Percentiles rank a stretch among this genome's conserved stretches.
phyloP scores from a whole-genome alignment of 768 basidiomycete genomes.

The Mycena pura region DNA sequence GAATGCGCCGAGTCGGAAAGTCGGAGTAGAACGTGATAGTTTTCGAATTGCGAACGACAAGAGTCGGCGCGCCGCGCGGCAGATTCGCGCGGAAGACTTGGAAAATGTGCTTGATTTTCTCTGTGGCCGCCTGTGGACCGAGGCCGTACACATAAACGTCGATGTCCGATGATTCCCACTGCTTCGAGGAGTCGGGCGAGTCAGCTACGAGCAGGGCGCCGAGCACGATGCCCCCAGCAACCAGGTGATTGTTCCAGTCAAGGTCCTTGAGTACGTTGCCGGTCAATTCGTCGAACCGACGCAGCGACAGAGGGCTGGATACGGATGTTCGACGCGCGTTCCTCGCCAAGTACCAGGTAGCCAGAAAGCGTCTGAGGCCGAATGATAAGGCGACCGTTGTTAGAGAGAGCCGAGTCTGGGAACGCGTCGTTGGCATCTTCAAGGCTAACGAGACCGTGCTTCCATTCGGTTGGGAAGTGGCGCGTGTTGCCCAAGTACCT shows the following conservation, averaged over 20 bases:
- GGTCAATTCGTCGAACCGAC: not conserved
- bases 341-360: not conserved
- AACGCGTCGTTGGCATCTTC: not conserved
- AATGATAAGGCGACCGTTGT: not conserved
- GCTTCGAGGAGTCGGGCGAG: not conserved
- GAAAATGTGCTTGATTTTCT: slow-evolving; percentile 1
- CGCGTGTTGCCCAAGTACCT: too few relatives aligned
- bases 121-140: not conserved
- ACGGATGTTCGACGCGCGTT: not conserved
- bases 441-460: too few relatives aligned
- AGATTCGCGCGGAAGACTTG: not conserved
- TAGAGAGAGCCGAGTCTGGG: not conserved
- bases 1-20: not conserved
- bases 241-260: slow-evolving; percentile 5
- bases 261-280: not conserved
- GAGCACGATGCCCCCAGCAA: slow-evolving; percentile 8
- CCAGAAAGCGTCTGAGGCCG: not conserved
- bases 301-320: slow-evolving; percentile 4
- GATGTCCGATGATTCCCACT: not conserved
- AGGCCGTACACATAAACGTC: slow-evolving; percentile 6
- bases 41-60: not conserved
- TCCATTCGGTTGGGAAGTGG: too few relatives aligned
- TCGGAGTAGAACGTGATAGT: not conserved
- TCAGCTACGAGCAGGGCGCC: not conserved
- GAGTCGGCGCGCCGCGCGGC: not conserved